Conservation (phyloP, 2,329 filamentous ascomycete genomes). For the Penicillium sp. region DNA sequence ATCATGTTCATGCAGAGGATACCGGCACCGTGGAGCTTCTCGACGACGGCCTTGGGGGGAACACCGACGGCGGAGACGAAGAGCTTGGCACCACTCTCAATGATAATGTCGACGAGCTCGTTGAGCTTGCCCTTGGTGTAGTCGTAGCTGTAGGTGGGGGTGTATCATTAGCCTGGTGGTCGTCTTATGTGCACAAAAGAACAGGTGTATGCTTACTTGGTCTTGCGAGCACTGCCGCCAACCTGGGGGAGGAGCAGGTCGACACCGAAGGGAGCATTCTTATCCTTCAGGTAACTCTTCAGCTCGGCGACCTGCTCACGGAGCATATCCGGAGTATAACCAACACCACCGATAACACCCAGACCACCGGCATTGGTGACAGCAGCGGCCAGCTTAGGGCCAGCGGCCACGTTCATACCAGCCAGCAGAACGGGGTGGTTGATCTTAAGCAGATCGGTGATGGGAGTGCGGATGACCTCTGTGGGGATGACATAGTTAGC, state of each 20-base stretch:
- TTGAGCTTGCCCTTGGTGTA: conserved; percentile 99
- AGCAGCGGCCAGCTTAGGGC: conserved; percentile 92
- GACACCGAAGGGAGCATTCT: conserved; percentile 94
- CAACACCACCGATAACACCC: conserved; percentile 88
- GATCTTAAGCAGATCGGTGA: conserved; percentile 97
- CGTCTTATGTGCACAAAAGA: not conserved
- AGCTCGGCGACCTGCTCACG: conserved; percentile 92
- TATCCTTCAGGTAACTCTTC: conserved; percentile 84
- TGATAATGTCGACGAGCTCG: conserved; percentile 88
- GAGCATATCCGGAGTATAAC: conserved; percentile 97
- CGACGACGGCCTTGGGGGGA: conserved; percentile 85
- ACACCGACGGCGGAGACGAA: conserved; percentile 98
- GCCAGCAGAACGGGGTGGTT: conserved; percentile 94
- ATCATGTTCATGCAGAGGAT: conserved; percentile 99
- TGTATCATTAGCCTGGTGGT: conserved; percentile 14
- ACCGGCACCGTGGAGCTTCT: conserved; percentile 84
- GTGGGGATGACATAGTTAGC: conserved; percentile 22
- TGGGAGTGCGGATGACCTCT: conserved; percentile 88
- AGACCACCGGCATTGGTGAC: conserved; percentile 97
- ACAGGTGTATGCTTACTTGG: conserved; percentile 66
- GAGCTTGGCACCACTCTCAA: conserved; percentile 86
- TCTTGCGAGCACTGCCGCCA: conserved; percentile 91
- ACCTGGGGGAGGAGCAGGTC: conserved; percentile 94
- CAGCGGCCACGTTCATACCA: conserved; percentile 98
- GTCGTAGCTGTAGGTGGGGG: conserved; percentile 74